Base-by-base conservation (phyloP, 768 basidiomycete species). In the Tulasnella sp. region DNA sequence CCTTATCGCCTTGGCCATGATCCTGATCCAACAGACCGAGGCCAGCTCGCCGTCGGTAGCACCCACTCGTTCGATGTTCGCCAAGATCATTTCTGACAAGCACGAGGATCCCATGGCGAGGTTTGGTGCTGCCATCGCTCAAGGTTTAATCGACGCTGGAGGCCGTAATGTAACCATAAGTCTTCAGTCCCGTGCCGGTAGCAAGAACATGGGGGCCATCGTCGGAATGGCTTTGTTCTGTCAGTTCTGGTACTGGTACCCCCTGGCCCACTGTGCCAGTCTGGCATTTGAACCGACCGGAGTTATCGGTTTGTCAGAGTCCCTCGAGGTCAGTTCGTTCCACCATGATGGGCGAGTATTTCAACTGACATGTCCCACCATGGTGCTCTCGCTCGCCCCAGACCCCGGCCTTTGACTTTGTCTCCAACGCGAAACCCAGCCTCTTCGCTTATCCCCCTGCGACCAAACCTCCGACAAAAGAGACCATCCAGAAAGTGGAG, bases 201-300 rank as follows among this genome's bases (percentile, higher is more conserved):
- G 93, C 82, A 90, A 91, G 82, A 97, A 98, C 84, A 97, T 96
- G 82, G 94, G 90, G 72, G 96, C 97, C 2, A 94, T 99, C 81
- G 95, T 99, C 44, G 98, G 98, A n/a, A 96, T 99, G 93, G 92
- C 94, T 24, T 86, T 99, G 84, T 99, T 99, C 88, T 94, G 94
- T 83, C 98, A 99, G 85, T 99, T 99, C 87, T 99, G 98, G 98
- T 99, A 99, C 85, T 99, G 98, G 98, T 99, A 97, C 86, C 98
- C 98, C 44, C 88, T 99, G 38, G 96, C 96, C 19, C 97, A 98
- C 83, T 96, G 94, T 81, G 93, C 94, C 21, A 94, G 93, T 82
- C 87, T 99, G 81, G 93, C 97, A 2, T 98, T 99, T 85, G 93
- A 95, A 78, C 97, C 98, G 3, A 99, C 98, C 19, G 96, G 93